Base-by-base conservation (phyloP, 192 early-diverging fungal species). In the Kickxella alabastrina region DNA sequence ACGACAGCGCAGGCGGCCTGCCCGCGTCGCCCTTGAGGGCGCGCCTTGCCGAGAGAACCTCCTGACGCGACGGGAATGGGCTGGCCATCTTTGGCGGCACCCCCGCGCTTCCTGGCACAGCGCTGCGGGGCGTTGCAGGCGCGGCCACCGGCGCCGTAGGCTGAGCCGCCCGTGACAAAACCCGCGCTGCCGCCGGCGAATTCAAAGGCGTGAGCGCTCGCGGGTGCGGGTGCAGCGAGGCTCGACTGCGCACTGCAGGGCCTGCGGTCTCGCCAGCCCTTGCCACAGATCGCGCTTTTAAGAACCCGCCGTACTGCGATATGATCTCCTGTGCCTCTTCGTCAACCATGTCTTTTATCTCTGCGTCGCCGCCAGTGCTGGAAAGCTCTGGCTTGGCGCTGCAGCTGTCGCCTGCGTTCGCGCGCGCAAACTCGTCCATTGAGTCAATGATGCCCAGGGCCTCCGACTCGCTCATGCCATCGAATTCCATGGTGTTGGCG, bases 1-100 rank as follows among this genome's bases (percentile, higher is more conserved):
- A 68, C 12, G 42, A 23, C 1, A 43, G 26, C 3, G 50, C 23
- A 22, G 37, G 19, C 1, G 40, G 40, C n/a, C 38, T 54, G 35
- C 63, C 35, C 6, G 47, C 28, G 10, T 58, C 54, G 26, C 36
- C 36, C 48, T 41, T 61, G 39, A 73, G 28, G 0, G 70, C 70
- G 1, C 63, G 39, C 23, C 70, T 49, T 9, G 70, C 70, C 15
- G 70, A 74, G 22, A 62, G 46, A 12, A 74, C 70, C 23, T 74
- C 70, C 15, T 39, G 52, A 12, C 46, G 59, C 7, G 70, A 74
- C 12, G 70, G 70, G 29, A 74, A 74, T 36, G 35, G 46, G 26
- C 31, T 72, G 24, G 52, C n/a, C 1, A 31, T 32, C 7, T 35
- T 49, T 17, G 59, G 39, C 9, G 39, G 26, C 6, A 35, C 14